Percentiles rank a stretch among this genome's conserved stretches.
Conservation (phyloP, 164 flowering plant genomes). For the Aristolochia contorta region DNA sequence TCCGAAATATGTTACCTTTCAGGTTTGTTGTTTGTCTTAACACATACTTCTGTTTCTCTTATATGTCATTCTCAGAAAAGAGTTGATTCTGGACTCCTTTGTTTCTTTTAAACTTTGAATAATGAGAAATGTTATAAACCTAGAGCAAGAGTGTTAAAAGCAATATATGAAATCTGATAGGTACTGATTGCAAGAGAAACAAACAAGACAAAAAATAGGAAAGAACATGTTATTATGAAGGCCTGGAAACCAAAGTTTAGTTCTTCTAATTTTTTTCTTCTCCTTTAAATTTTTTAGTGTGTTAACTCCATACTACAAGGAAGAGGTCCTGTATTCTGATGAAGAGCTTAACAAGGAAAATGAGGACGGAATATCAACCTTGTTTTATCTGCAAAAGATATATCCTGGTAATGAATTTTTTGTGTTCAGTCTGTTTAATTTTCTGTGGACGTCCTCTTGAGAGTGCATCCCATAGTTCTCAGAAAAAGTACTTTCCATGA, state of each 20-base stretch:
- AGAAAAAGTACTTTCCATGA: slow-evolving; percentile 4
- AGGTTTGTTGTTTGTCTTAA: slow-evolving; percentile 40
- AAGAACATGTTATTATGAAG: no score
- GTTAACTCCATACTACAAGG: slow-evolving; percentile 92
- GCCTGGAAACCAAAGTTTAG: no score
- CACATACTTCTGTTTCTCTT: not conserved
- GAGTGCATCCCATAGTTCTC: no score
- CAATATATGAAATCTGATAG: no score
- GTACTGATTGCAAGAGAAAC: no score
- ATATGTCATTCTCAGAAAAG: no score
- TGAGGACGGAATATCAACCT: slow-evolving; percentile 88
- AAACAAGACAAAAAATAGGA: no score
- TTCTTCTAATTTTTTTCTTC: no score
- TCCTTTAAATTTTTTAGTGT: slow-evolving; percentile 31
- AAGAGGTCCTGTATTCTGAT: slow-evolving; percentile 79
- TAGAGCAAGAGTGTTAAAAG: no score
- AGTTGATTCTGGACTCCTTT: no score
- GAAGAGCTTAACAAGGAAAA: slow-evolving; percentile 80
- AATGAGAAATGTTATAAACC: no score
- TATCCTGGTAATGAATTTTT: slow-evolving; percentile 60
- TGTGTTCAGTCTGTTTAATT: not conserved
- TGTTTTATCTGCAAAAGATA: slow-evolving; percentile 84
- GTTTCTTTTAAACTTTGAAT: no score
- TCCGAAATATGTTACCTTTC: slow-evolving; percentile 91
- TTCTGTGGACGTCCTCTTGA: not conserved